A percentile compares a stretch with the other conserved stretches of the same genome.
Conservation (phyloP, 768 basidiomycete genomes). For the Hemileccinum impolitum region DNA sequence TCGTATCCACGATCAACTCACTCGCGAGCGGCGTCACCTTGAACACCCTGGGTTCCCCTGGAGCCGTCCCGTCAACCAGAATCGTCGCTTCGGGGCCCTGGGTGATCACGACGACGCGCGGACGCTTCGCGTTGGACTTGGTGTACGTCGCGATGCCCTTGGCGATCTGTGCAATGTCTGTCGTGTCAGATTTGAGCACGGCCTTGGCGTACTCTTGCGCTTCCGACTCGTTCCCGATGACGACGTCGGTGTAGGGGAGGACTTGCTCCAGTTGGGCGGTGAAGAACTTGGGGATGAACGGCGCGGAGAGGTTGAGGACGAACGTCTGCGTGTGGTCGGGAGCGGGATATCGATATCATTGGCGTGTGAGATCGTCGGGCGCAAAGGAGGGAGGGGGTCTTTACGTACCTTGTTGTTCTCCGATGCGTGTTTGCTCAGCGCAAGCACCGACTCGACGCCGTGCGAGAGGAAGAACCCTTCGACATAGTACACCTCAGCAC, state of each 20-base stretch:
- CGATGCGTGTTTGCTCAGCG: constrained; percentile 76
- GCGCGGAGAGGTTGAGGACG: constrained; percentile 91
- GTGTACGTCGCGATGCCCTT: constrained; percentile 66
- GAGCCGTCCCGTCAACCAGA: constrained; percentile 61
- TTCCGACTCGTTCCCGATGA: constrained; percentile 97
- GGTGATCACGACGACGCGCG: constrained; percentile 86
- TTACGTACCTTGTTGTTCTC: constrained; percentile 63
- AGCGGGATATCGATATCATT: too few species aligned
- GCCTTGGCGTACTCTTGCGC: constrained; percentile 82
- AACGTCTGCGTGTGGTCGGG: constrained; percentile 55
- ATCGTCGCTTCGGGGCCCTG: constrained; percentile 82
- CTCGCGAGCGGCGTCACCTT: constrained; percentile 55
- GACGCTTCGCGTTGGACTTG: constrained; percentile 73
- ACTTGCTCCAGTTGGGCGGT: constrained; percentile 73
- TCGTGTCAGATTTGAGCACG: constrained; percentile 62
- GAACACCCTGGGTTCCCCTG: constrained; percentile 50
- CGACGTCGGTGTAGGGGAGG: constrained; percentile 79
- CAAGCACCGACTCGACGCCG: constrained; percentile 66
- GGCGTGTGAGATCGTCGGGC: not conserved
- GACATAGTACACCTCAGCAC: constrained; percentile 87
- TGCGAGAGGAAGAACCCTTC: constrained; percentile 98
- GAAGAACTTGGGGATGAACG: constrained; percentile 97
- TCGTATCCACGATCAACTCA: constrained; percentile 87
- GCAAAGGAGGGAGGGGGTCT: not conserved
- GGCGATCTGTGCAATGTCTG: constrained; percentile 67